Base-by-base conservation (phyloP, 345 rosid genomes). In the Litchi chinensis region DNA sequence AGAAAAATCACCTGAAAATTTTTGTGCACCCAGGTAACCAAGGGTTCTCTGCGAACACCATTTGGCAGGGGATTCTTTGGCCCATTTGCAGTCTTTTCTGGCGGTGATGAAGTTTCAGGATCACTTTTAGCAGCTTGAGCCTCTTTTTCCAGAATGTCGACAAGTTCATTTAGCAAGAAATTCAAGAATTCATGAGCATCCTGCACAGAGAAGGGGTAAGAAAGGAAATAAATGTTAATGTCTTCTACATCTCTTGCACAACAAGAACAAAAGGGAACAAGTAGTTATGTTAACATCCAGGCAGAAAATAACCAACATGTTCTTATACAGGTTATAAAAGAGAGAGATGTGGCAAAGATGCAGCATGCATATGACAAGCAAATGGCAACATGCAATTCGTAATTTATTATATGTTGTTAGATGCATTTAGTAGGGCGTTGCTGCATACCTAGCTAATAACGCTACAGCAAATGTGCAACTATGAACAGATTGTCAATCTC, bases 131-230 rank as follows among this genome's bases (percentile, higher is more conserved):
- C 79, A 77, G 97, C 90, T 82, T 90, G 90, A 44, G 92, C 92
- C 87, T 97, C 99, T 84, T 97, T 97, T 93, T 97, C 99, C 83
- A 97, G 82, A 74, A 90, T 94, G 84, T 97, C 99, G 67, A 94
- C 99, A 82, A 97, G 97, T 87, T 97, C 99, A 87, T 97, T 97
- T 57, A 97, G 95, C 84, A 97, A 86, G 86, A 93, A 97, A 82
- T 94, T 97, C 87, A 97, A 86, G 85, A 97, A 94, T 76, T 97
- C 99, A 84, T 97, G 99, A 67, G 99, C 99, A 87, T 97, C 99
- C 99, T 97, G 72, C 82, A 86, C 62, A 64, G 41, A 79, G 24
- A 71, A 68, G 11, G 57, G 62, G 37, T 46, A 69, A 46, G 60
- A 28, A 68, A 32, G 44, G 10, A 78, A 57, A n/a, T 68, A 74